A percentile compares a stretch with the other conserved stretches of the same genome.
Evolutionary conservation across 129 eudicot species (phyloP).

Genomic region (Lactuca saligna): DNA sequence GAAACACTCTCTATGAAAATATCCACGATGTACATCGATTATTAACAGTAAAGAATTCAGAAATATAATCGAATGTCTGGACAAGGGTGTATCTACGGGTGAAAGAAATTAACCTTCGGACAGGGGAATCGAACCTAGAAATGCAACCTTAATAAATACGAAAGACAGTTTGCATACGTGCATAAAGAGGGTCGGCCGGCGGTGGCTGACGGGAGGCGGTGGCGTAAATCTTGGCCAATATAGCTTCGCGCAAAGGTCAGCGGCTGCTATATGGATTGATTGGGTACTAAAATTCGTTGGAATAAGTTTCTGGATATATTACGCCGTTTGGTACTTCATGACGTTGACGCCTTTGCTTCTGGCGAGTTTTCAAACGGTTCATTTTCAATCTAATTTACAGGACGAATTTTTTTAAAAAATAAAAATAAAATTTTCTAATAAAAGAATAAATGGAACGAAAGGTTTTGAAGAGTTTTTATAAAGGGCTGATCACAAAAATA

Average conservation of each 20-base stretch:
- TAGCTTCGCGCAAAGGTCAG: background rate
- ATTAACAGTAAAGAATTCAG: background rate
- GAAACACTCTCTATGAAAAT: background rate
- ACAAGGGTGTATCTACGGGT: background rate
- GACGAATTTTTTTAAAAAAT: background rate
- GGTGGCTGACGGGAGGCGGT: slow-evolving; percentile 15
- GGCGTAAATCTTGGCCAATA: background rate
- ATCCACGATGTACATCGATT: background rate
- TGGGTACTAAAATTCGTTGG: background rate
- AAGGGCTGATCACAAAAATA: background rate
- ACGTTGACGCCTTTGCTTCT: background rate
- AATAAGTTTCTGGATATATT: too few species aligned
- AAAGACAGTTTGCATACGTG: background rate
- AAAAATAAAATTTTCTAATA: background rate
- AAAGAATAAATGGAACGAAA: background rate
- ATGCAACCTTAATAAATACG: background rate
- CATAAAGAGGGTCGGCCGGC: background rate
- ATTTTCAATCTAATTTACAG: background rate
- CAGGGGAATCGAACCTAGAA: background rate
- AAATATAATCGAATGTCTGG: background rate
- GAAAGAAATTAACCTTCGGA: slow-evolving; percentile 14
- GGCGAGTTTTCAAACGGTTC: background rate
- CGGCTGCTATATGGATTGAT: background rate
- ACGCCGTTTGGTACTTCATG: background rate
- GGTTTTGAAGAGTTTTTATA: background rate